Evolutionary conservation across 2,329 filamentous ascomycete genomes (phyloP), one percentile per base, ranked within the genome.

Genomic region (Phialophora expanda): DNA sequence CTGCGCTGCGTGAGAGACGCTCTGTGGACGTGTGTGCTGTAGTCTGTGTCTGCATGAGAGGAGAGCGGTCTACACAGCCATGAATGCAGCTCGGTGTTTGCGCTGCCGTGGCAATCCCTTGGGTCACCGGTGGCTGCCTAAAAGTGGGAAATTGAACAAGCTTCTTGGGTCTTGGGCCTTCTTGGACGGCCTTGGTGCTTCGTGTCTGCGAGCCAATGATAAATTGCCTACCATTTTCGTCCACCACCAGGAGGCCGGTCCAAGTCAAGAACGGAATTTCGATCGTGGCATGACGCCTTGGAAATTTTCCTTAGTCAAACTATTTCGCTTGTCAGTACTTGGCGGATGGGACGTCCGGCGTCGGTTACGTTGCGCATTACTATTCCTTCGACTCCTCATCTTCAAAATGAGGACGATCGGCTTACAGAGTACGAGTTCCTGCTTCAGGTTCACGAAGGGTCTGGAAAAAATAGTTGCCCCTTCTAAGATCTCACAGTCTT

Each of bases 131-230:
- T 28, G 53, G 12, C 53, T 55, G 53, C 53, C 53, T 55, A 32
- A 34, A 30, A 55, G 26, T n/a, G 58, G 58, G 48, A 61, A 44
- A 53, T 61, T 61, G 30, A 26, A 38, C 28, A 26, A 34, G 30
- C 28, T 30, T 38, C 48, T 61, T 61, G 46, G 46, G 54, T 56
- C 67, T 69, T 69, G 66, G 66, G 34, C 26, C 54, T 53, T 66
- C 65, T 65, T 67, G 65, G 67, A 44, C 24, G 48, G 46, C 54
- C 53, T 57, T 61, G 56, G 53, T 41, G 14, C 34, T 12, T 46
- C 34, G 56, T 56, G 30, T 26, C 26, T 53, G 53, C 53, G 53
- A 20, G 28, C 58, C 58, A 61, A 61, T 61, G 12, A 41, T 24
- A 46, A 50, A n/a, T 30, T 54, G 46, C 58, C 28, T 41, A 30